Base-by-base conservation (phyloP, 306 rosid species). In the Glycine tomentella region DNA sequence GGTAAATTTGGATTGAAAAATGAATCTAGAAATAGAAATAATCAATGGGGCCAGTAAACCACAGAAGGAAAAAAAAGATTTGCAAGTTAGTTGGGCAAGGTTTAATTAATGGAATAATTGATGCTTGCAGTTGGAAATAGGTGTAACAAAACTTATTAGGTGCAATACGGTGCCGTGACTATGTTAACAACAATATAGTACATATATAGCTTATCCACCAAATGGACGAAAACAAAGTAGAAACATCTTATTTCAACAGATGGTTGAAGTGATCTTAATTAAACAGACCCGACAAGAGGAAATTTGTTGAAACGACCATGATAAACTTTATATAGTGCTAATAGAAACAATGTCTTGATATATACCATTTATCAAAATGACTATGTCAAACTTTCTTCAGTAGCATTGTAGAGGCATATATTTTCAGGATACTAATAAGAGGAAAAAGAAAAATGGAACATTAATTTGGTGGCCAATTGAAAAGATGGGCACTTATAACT, bases 121-220 rank as follows among this genome's bases (percentile, higher is more conserved):
- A 36, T 46, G 50, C 75, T 69, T 70, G 82, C 33, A 58, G 82
- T 58, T 75, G 73, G 45, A 34, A 80, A 83, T 76, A 57, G 85
- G 83, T 76, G 74, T 55, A 73, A 76, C 89, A 7, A 85, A 79
- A 52, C 51, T 57, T 48, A 71, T 14, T 61, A 9, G 65, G 61
- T 48, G 55, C 33, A 31, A 42, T 44, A 42, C 10, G 42, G 6
- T 38, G 44, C 44, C 46, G 46, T 81, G 57, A 33, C 9, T 12
- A 5, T 5, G 45, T 58, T 53, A 44, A 53, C 2, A 63, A 73
- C 36, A 36, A 50, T 9, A 62, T 62, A 4, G 7, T 38, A 38
- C 7, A n/a, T n/a, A n/a, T n/a, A 8, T 57, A 59, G n/a, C 40
- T 58, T 25, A 59, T 20, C 40, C 64, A 55, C 61, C 31, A 55